Base-by-base conservation (phyloP, 768 basidiomycete genomes). In the Tylopilus intermedius region DNA sequence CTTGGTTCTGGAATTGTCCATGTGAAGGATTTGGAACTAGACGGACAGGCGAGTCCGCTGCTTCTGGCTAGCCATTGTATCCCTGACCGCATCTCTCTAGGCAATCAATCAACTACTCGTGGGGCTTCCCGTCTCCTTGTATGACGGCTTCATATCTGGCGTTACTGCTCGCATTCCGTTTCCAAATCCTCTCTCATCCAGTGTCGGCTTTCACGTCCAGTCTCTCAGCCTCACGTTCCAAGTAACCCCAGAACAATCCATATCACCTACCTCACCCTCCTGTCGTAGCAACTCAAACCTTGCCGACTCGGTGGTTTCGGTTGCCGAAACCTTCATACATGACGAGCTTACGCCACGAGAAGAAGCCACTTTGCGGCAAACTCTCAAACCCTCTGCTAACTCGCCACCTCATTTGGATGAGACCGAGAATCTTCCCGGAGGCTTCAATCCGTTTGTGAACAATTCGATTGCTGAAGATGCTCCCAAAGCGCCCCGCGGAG, bases 1-100 rank as follows among this genome's bases (percentile, higher is more conserved):
- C 86, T 97, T 62, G 88, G 90, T n/a, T 87, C 86, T 39, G 94
- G 94, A 15, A 86, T 80, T 66, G 83, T 96, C 4, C 89, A 93
- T 69, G 79, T 97, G 35, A 85, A 85, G 57, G 84, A 92, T 62
- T 73, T 96, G 50, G 82, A 93, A 65, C 72, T 97, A 46, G 82
- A 92, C 67, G 76, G 78, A 46, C 75, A 83, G 67, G 94, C 88
- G 63, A 84, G 77, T 43, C 29, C 9, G 21, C 39, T 50, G n/a
- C 37, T 47, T 30, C 41, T 49, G 24, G 41, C 52, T 38, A 32
- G 11, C 47, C 54, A 33, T 26, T 56, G 50, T 42, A 46, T 46
- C 33, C 64, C 45, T 62, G 47, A 64, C 56, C 47, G 5, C 45
- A 41, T 46, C 50, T 54, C 46, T 24, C 42, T 42, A 94, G 92